These are phyloP conservation scores for Penicillium occitanis DNA, from an alignment of 2,329 filamentous ascomycete genomes.

Conservation along the genomic window DNA sequence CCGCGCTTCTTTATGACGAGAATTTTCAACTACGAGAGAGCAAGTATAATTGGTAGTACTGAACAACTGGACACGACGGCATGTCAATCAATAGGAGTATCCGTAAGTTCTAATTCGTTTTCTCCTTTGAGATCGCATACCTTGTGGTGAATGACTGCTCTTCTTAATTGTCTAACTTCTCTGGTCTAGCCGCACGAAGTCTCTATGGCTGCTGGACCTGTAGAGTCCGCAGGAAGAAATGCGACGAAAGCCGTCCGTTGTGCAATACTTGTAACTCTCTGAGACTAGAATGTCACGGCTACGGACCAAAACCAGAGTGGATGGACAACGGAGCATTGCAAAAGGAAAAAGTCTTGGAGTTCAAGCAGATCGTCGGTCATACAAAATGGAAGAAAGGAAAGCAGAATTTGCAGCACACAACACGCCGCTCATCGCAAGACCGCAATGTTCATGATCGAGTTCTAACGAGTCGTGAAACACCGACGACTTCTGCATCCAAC, in stretches of 20 bases:
- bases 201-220: background rate
- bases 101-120: background rate
- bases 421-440: background rate
- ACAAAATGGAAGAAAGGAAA: slow-evolving; percentile 1
- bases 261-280: background rate
- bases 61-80: background rate
- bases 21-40: background rate
- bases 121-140: background rate
- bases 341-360: background rate
- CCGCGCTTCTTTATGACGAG: background rate
- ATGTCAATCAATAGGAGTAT: background rate
- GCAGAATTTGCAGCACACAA: background rate
- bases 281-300: background rate
- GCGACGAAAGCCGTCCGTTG: background rate
- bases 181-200: background rate
- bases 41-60: background rate
- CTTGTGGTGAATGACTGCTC: background rate
- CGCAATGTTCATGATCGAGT: background rate
- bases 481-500: background rate
- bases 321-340: slow-evolving; percentile 6
- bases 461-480: background rate
- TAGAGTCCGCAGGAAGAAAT: background rate
- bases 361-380: slow-evolving; percentile 5
- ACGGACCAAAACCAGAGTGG: slow-evolving; percentile 1
- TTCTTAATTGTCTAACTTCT: background rate